Evolutionary conservation across 2,329 filamentous ascomycete species (phyloP).

Genomic region (Epicoccum nigrum): DNA sequence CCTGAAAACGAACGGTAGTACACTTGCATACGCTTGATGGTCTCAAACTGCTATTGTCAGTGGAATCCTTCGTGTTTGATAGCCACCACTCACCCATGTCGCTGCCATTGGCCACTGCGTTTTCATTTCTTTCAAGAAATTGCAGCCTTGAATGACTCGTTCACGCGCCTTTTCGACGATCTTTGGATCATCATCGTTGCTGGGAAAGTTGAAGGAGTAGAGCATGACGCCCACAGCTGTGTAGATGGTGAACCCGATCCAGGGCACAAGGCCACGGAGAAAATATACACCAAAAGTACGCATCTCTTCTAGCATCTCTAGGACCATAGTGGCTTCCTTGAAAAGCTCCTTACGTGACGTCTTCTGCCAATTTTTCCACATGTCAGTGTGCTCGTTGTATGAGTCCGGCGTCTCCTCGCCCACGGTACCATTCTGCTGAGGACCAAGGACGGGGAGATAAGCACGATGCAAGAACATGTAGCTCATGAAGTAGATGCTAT

Average conservation of each 20-base stretch:
- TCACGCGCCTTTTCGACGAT: slow-evolving; percentile 42
- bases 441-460: slow-evolving; percentile 48
- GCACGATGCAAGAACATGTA: slow-evolving; percentile 51
- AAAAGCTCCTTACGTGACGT: slow-evolving; percentile 46
- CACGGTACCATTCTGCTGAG: slow-evolving; percentile 33
- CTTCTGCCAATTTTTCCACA: slow-evolving; percentile 48
- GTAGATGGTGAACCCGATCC: slow-evolving; percentile 52
- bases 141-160: slow-evolving; percentile 45
- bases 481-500: slow-evolving; percentile 51
- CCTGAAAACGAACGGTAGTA: slow-evolving; percentile 47
- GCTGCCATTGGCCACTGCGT: slow-evolving; percentile 51
- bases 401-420: slow-evolving; percentile 41
- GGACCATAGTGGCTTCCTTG: slow-evolving; percentile 45
- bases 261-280: slow-evolving; percentile 48
- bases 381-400: slow-evolving; percentile 40
- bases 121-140: slow-evolving; percentile 50
- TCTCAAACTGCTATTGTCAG: slow-evolving; percentile 43
- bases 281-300: slow-evolving; percentile 50
- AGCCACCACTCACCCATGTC: slow-evolving; percentile 41
- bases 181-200: slow-evolving; percentile 42
- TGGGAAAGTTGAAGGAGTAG: slow-evolving; percentile 49
- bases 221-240: slow-evolving; percentile 50
- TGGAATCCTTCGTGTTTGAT: too few relatives aligned
- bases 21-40: slow-evolving; percentile 51
- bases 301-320: slow-evolving; percentile 52